Percentiles rank a stretch among this genome's conserved stretches.
These are phyloP conservation scores for Silene vulgaris DNA, from an alignment of 179 eudicot species.

Conservation along the genomic window DNA sequence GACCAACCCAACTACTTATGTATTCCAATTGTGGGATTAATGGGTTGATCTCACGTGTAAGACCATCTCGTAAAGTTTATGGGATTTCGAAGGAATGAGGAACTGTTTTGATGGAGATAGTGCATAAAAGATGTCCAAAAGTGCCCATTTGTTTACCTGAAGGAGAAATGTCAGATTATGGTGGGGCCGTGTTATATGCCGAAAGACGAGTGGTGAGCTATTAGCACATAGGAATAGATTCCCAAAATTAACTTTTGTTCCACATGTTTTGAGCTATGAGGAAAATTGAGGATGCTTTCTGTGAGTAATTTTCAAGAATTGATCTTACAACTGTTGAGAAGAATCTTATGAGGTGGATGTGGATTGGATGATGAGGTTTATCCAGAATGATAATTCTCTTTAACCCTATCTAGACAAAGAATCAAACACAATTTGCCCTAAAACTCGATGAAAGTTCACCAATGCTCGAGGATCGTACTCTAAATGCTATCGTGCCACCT, in stretches of 20 bases:
- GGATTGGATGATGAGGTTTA: slow-evolving; percentile 24
- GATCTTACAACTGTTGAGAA: slow-evolving; percentile 14
- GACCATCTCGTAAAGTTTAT: not conserved
- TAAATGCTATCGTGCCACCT: slow-evolving; percentile 4
- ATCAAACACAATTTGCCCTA: slow-evolving; percentile 1
- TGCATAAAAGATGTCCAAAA: not conserved
- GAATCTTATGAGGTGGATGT: slow-evolving; percentile 29
- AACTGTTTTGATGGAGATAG: slow-evolving; percentile 18
- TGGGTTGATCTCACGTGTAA: slow-evolving; percentile 4
- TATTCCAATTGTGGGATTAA: too few relatives aligned
- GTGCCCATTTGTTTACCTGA: slow-evolving; percentile 14
- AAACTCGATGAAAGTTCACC: not conserved
- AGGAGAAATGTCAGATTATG: slow-evolving; percentile 5
- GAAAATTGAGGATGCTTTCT: slow-evolving; percentile 22
- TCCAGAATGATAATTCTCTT: slow-evolving; percentile 19
- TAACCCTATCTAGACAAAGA: slow-evolving; percentile 1
- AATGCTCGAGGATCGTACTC: not conserved
- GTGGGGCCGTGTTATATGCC: slow-evolving; percentile 11
- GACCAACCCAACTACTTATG: slow-evolving; percentile 9
- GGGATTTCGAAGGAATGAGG: slow-evolving; percentile 9
- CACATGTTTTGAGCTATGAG: slow-evolving; percentile 24
- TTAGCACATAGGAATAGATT: slow-evolving; percentile 15
- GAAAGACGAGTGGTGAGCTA: slow-evolving; percentile 24
- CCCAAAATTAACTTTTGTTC: slow-evolving; percentile 20
- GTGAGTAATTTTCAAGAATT: not conserved